These are phyloP conservation scores for Ophiostoma piceae DNA, from an alignment of 2,329 filamentous ascomycete genomes.

Conservation along the genomic window DNA sequence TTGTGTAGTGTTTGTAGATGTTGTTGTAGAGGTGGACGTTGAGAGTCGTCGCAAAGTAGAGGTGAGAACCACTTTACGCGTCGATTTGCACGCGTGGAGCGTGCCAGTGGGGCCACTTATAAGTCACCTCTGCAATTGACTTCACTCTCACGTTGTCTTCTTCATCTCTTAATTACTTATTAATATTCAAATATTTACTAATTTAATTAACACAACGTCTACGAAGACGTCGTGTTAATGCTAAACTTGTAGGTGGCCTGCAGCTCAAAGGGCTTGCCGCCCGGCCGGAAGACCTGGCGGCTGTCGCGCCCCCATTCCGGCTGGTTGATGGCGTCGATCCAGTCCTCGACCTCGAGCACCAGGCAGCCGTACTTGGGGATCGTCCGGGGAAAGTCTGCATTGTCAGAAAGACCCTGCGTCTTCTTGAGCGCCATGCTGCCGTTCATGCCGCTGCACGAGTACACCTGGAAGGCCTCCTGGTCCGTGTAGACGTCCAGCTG, in stretches of 20 bases:
- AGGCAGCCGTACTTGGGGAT: conserved; percentile 76
- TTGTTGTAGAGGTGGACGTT: no score
- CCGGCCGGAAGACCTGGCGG: conserved; percentile 57
- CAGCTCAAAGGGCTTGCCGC: conserved; percentile 56
- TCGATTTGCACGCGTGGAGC: neutral
- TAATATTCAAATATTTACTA: no score
- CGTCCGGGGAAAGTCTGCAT: conserved; percentile 49
- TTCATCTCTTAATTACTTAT: no score
- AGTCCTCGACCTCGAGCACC: conserved; percentile 89
- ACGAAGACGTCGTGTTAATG: conserved; percentile 37
- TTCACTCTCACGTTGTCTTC: neutral
- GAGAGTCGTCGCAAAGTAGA: neutral
- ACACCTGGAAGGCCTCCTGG: conserved; percentile 84
- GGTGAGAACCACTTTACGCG: neutral
- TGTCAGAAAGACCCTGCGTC: conserved; percentile 59
- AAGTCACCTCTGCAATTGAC: neutral
- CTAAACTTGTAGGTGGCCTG: conserved; percentile 58
- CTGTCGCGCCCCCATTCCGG: conserved; percentile 71
- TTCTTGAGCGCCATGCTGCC: conserved; percentile 64
- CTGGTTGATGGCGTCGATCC: conserved; percentile 89
- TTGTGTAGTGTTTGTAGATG: neutral
- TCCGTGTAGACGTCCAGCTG: conserved; percentile 74
- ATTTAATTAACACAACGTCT: neutral
- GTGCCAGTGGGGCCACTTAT: neutral
- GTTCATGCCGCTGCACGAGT: conserved; percentile 74